Evolutionary conservation across 108 stramenopile genomes (phyloP).

Genomic region (Stephanodiscus minutulus): DNA sequence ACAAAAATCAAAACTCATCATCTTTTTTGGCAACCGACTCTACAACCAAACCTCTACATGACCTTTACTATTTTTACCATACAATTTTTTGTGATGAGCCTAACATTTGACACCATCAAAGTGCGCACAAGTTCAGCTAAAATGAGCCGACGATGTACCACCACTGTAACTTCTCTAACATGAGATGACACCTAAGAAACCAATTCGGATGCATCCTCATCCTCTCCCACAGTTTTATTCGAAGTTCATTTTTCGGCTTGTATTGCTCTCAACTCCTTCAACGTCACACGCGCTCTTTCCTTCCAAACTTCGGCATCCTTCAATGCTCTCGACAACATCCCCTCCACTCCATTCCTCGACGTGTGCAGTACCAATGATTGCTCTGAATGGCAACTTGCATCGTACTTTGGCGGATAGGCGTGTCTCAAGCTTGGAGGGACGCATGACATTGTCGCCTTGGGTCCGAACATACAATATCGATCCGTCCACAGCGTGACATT

Average conservation of each 20-base stretch:
- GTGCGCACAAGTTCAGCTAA: too few species aligned
- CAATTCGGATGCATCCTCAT: background rate
- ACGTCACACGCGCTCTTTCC: conserved; percentile 30
- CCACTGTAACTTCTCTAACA: too few species aligned
- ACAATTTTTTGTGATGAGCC: too few species aligned
- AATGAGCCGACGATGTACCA: too few species aligned
- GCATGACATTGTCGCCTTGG: conserved; percentile 65
- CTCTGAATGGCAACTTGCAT: conserved; percentile 9
- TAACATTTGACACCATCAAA: too few species aligned
- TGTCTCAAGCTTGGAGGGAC: conserved; percentile 29
- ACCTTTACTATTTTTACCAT: too few species aligned
- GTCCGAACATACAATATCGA: conserved; percentile 66
- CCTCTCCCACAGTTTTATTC: background rate
- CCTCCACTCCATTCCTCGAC: conserved; percentile 9
- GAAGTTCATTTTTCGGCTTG: background rate
- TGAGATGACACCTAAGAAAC: too few species aligned
- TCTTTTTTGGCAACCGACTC: too few species aligned
- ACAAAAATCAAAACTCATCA: too few species aligned
- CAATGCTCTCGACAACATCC: conserved; percentile 26
- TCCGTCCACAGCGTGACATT: conserved; percentile 83
- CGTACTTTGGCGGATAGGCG: conserved; percentile 15
- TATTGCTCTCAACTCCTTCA: conserved; percentile 40
- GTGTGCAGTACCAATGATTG: conserved; percentile 31
- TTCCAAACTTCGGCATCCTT: conserved; percentile 44
- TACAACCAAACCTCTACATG: too few species aligned